Evolutionary conservation across 441 rosid species (phyloP).

Genomic region (Adansonia rubrostipa): DNA sequence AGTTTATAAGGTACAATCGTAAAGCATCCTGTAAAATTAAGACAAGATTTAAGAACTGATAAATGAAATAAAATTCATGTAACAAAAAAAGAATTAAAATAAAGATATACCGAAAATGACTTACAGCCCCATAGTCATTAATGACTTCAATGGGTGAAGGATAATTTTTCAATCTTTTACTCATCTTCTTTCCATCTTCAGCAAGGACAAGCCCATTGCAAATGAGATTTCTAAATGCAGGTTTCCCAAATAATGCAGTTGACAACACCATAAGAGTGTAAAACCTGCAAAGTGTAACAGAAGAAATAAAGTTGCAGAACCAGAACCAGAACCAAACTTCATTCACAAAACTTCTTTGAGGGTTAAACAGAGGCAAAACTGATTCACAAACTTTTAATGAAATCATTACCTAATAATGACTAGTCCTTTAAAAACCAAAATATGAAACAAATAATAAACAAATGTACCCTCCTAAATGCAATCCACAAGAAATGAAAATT

Average conservation of each 20-base stretch:
- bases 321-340: constrained; percentile 13
- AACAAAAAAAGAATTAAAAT: constrained; percentile 1
- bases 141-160: constrained; percentile 94
- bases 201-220: constrained; percentile 99
- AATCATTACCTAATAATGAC: background rate
- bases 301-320: constrained; percentile 22
- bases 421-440: constrained; percentile 2
- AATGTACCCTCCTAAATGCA: constrained; percentile 4
- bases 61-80: constrained; percentile 16
- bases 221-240: constrained; percentile 89
- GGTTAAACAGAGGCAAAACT: background rate
- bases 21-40: constrained; percentile 76
- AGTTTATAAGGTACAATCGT: constrained; percentile 89
- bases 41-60: constrained; percentile 16
- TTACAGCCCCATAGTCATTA: constrained; percentile 94
- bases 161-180: constrained; percentile 84
- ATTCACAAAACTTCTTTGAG: background rate
- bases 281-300: constrained; percentile 60
- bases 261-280: constrained; percentile 99
- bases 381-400: background rate
- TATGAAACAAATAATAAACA: constrained; percentile 6
- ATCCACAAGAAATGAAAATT: background rate
- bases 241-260: constrained; percentile 92
- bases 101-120: constrained; percentile 29
- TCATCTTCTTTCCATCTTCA: constrained; percentile 98